Conservation (phyloP, 2,329 filamentous ascomycete species). For the Zalaria sp. region DNA sequence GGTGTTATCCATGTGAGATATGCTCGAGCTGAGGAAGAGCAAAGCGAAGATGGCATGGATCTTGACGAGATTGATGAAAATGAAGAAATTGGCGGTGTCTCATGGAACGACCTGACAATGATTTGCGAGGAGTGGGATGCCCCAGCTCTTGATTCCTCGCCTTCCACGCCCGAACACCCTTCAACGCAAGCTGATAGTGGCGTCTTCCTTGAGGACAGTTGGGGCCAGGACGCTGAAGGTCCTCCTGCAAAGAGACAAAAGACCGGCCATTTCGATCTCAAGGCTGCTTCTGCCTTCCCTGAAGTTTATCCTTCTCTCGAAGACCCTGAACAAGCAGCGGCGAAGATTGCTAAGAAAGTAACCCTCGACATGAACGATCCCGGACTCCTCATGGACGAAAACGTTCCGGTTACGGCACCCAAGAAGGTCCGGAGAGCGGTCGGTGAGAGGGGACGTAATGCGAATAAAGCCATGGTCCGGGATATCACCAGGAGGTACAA, state of each 20-base stretch:
- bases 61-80: constrained; percentile 40
- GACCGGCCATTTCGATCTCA: constrained; percentile 7
- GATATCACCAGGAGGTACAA: constrained; percentile 77
- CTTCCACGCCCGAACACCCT: constrained; percentile 21
- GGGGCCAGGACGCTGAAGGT: constrained; percentile 11
- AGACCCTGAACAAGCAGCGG: constrained; percentile 61
- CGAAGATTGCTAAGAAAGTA: constrained; percentile 62
- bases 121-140: constrained; percentile 78
- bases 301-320: constrained; percentile 62
- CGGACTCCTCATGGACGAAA: constrained; percentile 68
- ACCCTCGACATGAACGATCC: constrained; percentile 81
- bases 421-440: constrained; percentile 39
- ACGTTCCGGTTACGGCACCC: constrained; percentile 47
- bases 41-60: constrained; percentile 33
- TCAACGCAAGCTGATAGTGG: constrained; percentile 8
- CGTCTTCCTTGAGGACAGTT: constrained; percentile 17
- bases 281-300: constrained; percentile 35
- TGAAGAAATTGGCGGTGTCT: constrained; percentile 60
- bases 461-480: constrained; percentile 54
- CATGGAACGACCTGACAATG: constrained; percentile 66
- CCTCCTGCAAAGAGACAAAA: constrained; percentile 14
- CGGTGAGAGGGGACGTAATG: constrained; percentile 50
- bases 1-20: constrained; percentile 34
- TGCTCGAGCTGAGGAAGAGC: constrained; percentile 31
- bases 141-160: constrained; percentile 37